Evolutionary conservation across 2,329 filamentous ascomycete genomes (phyloP), one percentile per base, ranked within the genome.

Genomic region (Sclerotinia glacialis): DNA sequence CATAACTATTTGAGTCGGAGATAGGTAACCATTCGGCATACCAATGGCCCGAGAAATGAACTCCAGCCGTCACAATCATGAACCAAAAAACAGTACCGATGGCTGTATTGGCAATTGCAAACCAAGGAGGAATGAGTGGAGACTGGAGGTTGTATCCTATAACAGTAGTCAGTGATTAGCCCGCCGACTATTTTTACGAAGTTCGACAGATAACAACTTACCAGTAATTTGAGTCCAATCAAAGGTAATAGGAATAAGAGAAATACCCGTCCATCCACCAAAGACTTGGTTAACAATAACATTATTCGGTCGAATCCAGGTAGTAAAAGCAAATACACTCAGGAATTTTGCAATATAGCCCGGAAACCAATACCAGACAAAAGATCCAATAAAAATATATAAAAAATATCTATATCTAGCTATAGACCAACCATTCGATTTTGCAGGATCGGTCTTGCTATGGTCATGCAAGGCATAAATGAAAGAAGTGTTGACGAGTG

Each of bases 281-380:
- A 92, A 92, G 1, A 92, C 74, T 74, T 92, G 89, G 70, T 92
- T 93, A 47, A 92, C 76, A 5, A 90, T 78, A 0, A 85, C 81
- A 69, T 85, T 91, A 61, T 91, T 80, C 0, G 90, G 90, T 2
- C 84, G 85, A 67, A 92, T 83, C 88, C 89, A 92, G 0, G 89
- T 91, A 14, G 85, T 81, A 73, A 90, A 89, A 9, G 89, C 87
- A 71, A 92, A 91, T 11, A 89, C 83, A 70, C 87, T 90, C 5
- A 92, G 78, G 62, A 86, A 90, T 66, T 89, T 86, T 14, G 85
- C 88, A 21, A 92, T 80, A 67, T 85, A 90, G 7, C 79, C 83
- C 0, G 83, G 83, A 46, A 86, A 79, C 78, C 81, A 85, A 71
- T 86, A 85, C 76, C 83, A 84, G 56, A 75, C 71, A 68, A 83